Evolutionary conservation across 371 early-diverging fungal genomes (phyloP).

Genomic region (Lichtheimia corymbifera): DNA sequence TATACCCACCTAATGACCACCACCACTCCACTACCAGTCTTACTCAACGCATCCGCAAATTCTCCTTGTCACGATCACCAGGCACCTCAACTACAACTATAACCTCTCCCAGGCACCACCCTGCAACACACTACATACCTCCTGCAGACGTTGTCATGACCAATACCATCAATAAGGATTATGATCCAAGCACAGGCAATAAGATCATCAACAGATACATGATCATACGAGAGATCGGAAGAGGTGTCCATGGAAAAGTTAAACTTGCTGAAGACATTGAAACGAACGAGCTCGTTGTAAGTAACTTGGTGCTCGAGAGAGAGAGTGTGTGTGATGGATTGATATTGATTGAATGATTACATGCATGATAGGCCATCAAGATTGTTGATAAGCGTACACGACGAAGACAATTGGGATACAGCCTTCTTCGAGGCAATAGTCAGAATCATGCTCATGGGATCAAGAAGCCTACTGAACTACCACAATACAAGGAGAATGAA

Average conservation of each 20-base stretch:
- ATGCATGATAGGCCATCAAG: conserved; percentile 71
- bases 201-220: conserved; percentile 95
- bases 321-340: neutral
- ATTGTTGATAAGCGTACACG: conserved; percentile 80
- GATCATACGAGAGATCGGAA: conserved; percentile 88
- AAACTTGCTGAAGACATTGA: conserved; percentile 81
- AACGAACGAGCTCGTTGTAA: conserved; percentile 77
- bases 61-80: conserved; percentile 22
- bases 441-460: conserved; percentile 32
- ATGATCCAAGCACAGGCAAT: conserved; percentile 83
- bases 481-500: conserved; percentile 58
- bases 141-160: conserved; percentile 47
- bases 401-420: conserved; percentile 63
- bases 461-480: conserved; percentile 21
- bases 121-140: neutral
- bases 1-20: conserved; percentile 4
- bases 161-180: conserved; percentile 71
- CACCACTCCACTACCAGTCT: conserved; percentile 5
- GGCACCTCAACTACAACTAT: conserved; percentile 8
- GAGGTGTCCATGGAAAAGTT: conserved; percentile 96
- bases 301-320: conserved; percentile 9
- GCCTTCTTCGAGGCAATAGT: conserved; percentile 34
- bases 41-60: conserved; percentile 14
- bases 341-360: neutral
- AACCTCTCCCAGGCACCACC: conserved; percentile 12